Conservation (phyloP, 73 alveolate species). For the Paramecium pentaurelia region DNA sequence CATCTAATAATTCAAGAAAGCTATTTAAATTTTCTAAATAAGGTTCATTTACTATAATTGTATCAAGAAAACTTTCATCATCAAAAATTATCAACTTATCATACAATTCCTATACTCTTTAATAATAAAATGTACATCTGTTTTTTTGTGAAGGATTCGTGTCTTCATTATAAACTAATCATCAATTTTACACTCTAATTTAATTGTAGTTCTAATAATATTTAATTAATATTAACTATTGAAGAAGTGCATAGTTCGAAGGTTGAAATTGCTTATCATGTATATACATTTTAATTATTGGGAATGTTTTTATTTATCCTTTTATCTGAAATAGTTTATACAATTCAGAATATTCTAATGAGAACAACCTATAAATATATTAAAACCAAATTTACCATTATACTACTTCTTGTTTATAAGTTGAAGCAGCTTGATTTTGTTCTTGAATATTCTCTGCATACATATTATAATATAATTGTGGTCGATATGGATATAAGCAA, state of each 20-base stretch:
- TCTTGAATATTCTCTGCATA: not conserved
- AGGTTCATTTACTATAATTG: not conserved
- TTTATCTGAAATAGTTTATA: not conserved
- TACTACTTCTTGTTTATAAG: not conserved
- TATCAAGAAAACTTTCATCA: not conserved
- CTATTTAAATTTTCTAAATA: not conserved
- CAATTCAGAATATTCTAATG: not conserved
- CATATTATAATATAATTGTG: not conserved
- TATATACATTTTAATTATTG: not conserved
- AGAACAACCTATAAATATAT: not conserved
- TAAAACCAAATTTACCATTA: not conserved
- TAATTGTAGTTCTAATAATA: not conserved
- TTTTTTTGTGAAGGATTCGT: not conserved
- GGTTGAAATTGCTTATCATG: not conserved
- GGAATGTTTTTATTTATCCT: not conserved
- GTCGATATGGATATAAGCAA: not conserved
- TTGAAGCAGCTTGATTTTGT: not conserved
- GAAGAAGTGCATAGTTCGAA: not conserved
- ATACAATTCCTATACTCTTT: not conserved
- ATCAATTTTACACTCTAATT: not conserved
- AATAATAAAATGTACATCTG: not conserved
- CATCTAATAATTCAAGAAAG: not conserved
- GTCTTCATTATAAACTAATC: not conserved
- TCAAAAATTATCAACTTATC: not conserved
- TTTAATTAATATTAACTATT: not conserved